A percentile compares a stretch with the other conserved stretches of the same genome.
These are phyloP conservation scores for Herpetomonas muscarum DNA, from an alignment of 208 protist species.

Conservation along the genomic window DNA sequence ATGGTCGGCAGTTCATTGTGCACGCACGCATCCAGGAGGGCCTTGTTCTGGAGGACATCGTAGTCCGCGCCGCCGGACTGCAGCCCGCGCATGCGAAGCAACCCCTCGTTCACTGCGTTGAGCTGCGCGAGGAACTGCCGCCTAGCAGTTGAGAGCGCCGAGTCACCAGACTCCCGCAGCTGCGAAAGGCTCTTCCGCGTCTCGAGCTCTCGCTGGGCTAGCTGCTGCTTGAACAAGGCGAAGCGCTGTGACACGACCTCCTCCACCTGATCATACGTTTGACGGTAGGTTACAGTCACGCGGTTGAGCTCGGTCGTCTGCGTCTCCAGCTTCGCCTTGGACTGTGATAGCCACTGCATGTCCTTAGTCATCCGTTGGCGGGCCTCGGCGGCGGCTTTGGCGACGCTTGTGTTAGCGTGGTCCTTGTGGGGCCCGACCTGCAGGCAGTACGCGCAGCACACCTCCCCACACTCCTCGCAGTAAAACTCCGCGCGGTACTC, in stretches of 20 bases:
- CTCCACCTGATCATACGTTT: slow-evolving; percentile 69
- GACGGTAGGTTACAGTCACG: slow-evolving; percentile 45
- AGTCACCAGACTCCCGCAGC: slow-evolving; percentile 62
- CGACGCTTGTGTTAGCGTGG: slow-evolving; percentile 43
- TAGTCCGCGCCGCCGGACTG: slow-evolving; percentile 56
- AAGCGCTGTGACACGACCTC: slow-evolving; percentile 71
- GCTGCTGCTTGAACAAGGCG: slow-evolving; percentile 53
- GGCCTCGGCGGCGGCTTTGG: slow-evolving; percentile 46
- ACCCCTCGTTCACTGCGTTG: slow-evolving; percentile 48
- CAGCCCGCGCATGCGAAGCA: slow-evolving; percentile 42
- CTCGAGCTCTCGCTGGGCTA: slow-evolving; percentile 69
- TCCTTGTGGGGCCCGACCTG: slow-evolving; percentile 67
- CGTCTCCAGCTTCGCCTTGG: slow-evolving; percentile 40
- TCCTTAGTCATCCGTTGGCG: slow-evolving; percentile 59
- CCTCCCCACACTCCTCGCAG: slow-evolving; percentile 56
- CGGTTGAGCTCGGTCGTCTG: slow-evolving; percentile 68
- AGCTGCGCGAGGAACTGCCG: slow-evolving; percentile 43
- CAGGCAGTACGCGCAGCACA: slow-evolving; percentile 88
- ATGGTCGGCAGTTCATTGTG: slow-evolving; percentile 38
- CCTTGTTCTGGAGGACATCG: slow-evolving; percentile 56
- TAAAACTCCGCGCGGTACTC: slow-evolving; percentile 83
- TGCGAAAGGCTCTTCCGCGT: slow-evolving; percentile 41
- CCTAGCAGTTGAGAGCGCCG: slow-evolving; percentile 33
- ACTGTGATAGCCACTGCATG: slow-evolving; percentile 34
- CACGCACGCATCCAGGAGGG: slow-evolving; percentile 26